Base-by-base conservation (phyloP, 306 rosid genomes). In the Cicer pinnatifidum region DNA sequence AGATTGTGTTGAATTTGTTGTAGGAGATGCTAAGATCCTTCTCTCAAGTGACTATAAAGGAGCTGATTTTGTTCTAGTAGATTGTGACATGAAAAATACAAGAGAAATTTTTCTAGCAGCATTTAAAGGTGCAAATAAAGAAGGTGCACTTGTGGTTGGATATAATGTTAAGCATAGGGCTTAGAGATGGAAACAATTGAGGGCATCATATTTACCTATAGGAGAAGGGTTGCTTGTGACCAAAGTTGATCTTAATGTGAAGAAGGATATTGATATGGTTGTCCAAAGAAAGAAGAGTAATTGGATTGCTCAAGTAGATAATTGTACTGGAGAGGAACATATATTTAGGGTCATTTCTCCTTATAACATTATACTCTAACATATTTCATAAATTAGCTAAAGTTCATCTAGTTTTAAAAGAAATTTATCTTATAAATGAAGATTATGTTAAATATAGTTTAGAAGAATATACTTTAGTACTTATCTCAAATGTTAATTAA, bases 11-110 rank as follows among this genome's bases (percentile, higher is more conserved):
- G n/a, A n/a, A n/a, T n/a, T n/a, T n/a, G n/a, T n/a, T 15, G 68
- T 44, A 6, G 86, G 91, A 58, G 79, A 85, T 72, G 75, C 80
- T 12, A 70, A 51, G 20, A 47, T 37, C 52, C 84, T 81, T 16
- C 46, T 87, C 46, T 7, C 68, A 39, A 72, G 58, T 1, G 75
- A 80, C 6, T 82, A 65, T 72, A 84, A 67, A 61, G 90, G 82
- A 33, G 86, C 85, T 39, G 90, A 86, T 82, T 86, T 82, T 80
- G 85, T 86, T 79, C 86, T 86, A 56, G 80, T 86, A 1, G 90
- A 86, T 59, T 84, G 88, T 77, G 83, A 79, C 58, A 71, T 84
- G 8, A 20, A 51, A 0, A 80, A 70, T 64, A 85, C 82, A 20
- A 84, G 46, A n/a, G n/a, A n/a, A n/a, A n/a, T 82, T 33, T 77